phyloP scores from a whole-genome alignment of 2,329 filamentous ascomycete genomes.

The Geosmithia flava region DNA sequence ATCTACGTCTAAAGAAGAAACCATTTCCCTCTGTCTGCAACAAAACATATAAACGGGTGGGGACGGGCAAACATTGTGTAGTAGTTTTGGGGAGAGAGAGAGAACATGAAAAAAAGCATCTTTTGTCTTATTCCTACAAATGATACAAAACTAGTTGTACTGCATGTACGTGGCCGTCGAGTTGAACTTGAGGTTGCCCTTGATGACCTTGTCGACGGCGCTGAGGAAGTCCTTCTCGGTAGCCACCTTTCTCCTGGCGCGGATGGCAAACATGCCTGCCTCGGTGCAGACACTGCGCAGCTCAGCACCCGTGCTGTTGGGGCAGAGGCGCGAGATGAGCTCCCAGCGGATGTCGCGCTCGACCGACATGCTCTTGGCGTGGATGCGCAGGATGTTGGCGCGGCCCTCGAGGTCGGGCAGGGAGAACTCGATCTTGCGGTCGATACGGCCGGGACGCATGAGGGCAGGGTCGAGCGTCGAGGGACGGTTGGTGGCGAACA shows the following conservation, averaged over 20 bases:
- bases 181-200: slow-evolving; percentile 99
- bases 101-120: background rate
- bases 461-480: slow-evolving; percentile 93
- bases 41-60: no score
- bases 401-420: slow-evolving; percentile 93
- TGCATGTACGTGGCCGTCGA: slow-evolving; percentile 96
- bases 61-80: no score
- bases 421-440: slow-evolving; percentile 98
- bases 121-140: slow-evolving; percentile 24
- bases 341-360: slow-evolving; percentile 99
- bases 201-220: slow-evolving; percentile 98
- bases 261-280: slow-evolving; percentile 96
- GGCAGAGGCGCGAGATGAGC: slow-evolving; percentile 90
- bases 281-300: slow-evolving; percentile 94
- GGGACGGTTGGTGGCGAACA: slow-evolving; percentile 96
- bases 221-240: slow-evolving; percentile 98
- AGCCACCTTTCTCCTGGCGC: slow-evolving; percentile 88
- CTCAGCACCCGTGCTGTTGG: slow-evolving; percentile 94
- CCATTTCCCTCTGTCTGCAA: no score
- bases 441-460: slow-evolving; percentile 94
- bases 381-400: slow-evolving; percentile 94
- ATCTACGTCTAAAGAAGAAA: no score
- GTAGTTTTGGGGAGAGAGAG: background rate
- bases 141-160: slow-evolving; percentile 65
- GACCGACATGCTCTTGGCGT: slow-evolving; percentile 99